Conservation (phyloP, 148 eudicot genomes). For the Camellia sinensis region DNA sequence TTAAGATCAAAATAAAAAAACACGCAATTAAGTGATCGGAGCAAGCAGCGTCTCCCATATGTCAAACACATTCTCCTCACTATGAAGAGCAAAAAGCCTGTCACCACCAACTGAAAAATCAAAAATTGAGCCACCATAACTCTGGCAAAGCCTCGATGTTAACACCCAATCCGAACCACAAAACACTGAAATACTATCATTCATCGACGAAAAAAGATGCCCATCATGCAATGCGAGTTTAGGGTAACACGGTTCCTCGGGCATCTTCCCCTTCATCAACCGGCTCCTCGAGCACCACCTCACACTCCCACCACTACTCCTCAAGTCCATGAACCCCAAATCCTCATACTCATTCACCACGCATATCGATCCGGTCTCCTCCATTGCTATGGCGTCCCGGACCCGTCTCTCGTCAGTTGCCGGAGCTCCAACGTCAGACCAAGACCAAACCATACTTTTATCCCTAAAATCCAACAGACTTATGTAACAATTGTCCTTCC, state of each 20-base stretch:
- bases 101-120: constrained; percentile 90
- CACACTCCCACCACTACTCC: constrained; percentile 42
- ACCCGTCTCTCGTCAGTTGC: constrained; percentile 60
- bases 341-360: constrained; percentile 90
- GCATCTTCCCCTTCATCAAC: constrained; percentile 58
- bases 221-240: constrained; percentile 71
- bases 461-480: constrained; percentile 72
- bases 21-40: constrained; percentile 15
- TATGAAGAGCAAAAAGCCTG: constrained; percentile 79
- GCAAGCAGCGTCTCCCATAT: constrained; percentile 79
- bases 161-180: constrained; percentile 85
- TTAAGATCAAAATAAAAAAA: not conserved
- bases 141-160: constrained; percentile 65
- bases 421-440: constrained; percentile 63
- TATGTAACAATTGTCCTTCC: constrained; percentile 83
- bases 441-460: constrained; percentile 75
- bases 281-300: constrained; percentile 86
- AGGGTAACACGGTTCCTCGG: constrained; percentile 79
- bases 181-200: constrained; percentile 73
- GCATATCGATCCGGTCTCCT: constrained; percentile 55
- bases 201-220: constrained; percentile 78
- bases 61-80: constrained; percentile 87
- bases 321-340: constrained; percentile 82
- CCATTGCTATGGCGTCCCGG: constrained; percentile 76
- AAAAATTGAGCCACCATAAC: constrained; percentile 78